phyloP scores from a whole-genome alignment of 73 alveolate genomes.

The Tetrahymena malaccensis region DNA sequence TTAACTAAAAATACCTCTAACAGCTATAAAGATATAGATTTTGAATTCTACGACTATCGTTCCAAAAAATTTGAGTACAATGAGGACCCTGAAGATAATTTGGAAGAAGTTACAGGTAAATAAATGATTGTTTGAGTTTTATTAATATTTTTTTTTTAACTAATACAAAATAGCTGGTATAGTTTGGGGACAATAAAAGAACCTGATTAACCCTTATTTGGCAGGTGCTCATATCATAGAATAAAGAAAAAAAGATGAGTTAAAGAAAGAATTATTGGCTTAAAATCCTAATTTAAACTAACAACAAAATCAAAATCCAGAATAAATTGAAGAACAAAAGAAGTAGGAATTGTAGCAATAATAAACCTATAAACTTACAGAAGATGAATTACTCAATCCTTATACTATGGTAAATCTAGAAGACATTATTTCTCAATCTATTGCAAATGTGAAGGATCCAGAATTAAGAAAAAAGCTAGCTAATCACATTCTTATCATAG shows the following conservation, averaged over 20 bases:
- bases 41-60: constrained; percentile 28
- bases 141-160: background rate
- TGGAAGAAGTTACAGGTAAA: constrained; percentile 33
- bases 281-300: background rate
- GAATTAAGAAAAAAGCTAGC: constrained; percentile 39
- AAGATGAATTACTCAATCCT: constrained; percentile 3
- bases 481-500: constrained; percentile 18
- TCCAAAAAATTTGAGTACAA: constrained; percentile 11
- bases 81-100: constrained; percentile 43
- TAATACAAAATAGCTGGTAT: background rate
- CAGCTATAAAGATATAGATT: background rate
- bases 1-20: background rate
- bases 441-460: constrained; percentile 23
- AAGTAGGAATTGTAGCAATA: background rate
- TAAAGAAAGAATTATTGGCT: background rate
- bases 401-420: constrained; percentile 18
- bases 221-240: background rate
- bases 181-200: background rate
- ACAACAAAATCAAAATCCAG: background rate
- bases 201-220: background rate
- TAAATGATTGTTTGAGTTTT: background rate
- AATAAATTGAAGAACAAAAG: background rate
- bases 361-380: background rate
- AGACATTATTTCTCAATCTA: constrained; percentile 25
- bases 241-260: background rate